Conservation (phyloP, 345 rosid species). For the Carallia brachiata region DNA sequence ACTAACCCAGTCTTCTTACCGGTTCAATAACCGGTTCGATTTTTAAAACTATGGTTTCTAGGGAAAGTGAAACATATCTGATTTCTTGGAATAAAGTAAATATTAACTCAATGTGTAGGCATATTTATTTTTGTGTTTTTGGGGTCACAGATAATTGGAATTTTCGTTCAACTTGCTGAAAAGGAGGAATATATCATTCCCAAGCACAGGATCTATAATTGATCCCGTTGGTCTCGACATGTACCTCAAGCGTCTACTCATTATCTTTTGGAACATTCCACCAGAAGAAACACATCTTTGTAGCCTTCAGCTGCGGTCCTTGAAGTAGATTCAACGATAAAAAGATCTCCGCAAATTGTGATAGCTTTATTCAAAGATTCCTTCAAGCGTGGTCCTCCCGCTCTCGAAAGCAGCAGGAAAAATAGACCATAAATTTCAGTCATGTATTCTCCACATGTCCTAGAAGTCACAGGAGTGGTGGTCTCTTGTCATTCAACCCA, state of each 20-base stretch:
- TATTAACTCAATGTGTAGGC: no score
- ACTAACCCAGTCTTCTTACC: no score
- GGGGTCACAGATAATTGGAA: not conserved
- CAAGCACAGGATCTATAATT: not conserved
- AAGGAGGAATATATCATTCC: slow-evolving; percentile 1
- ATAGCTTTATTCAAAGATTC: slow-evolving; percentile 16
- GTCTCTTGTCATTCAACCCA: no score
- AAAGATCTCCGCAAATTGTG: not conserved
- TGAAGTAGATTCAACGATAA: slow-evolving; percentile 12
- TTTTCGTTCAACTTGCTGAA: slow-evolving; percentile 8
- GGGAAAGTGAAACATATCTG: not conserved
- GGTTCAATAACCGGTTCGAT: no score
- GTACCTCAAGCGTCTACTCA: slow-evolving; percentile 23
- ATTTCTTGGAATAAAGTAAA: not conserved
- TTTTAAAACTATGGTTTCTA: no score
- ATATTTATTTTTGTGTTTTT: no score
- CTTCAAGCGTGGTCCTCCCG: slow-evolving; percentile 12
- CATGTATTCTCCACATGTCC: not conserved
- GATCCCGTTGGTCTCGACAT: not conserved
- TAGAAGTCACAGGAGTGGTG: not conserved
- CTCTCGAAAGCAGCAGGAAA: not conserved
- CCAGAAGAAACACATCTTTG: not conserved
- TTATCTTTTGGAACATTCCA: slow-evolving; percentile 23
- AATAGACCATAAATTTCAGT: not conserved
- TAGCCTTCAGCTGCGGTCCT: not conserved